Base-by-base conservation (phyloP, 1,139 yeast species). In the Pichia sp. region DNA sequence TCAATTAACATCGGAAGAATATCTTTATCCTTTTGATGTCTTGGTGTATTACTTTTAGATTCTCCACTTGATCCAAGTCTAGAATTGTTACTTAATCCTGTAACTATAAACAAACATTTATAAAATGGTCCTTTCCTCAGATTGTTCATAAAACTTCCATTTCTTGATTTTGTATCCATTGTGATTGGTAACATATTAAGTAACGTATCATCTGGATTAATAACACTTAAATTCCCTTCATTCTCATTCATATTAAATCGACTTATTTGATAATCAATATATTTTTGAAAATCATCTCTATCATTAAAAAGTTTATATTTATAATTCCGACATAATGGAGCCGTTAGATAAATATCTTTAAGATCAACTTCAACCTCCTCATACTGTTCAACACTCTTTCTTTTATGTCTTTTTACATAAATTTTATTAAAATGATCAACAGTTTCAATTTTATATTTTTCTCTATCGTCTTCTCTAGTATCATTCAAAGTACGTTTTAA, bases 361-460 rank as follows among this genome's bases (percentile, higher is more conserved):
- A 49, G 20, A 27, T 32, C 23, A 14, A 41, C 35, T 20, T 37
- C 40, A 25, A 42, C 22, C 30, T 45, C 46, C 8, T 49, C 44
- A 13, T 7, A 6, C 2, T 8, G 15, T 20, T 15, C n/a, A 14
- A 14, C 23, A 9, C 15, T 27, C 35, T 6, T 19, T 26, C 7
- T 22, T 33, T 27, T 27, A 31, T 6, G 5, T 21, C 6, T 40
- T 39, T 21, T 32, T 61, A 43, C 54, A 60, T 6, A 72, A 6
- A 76, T 68, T 6, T 66, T 59, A 53, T 77, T 76, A 53, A 64
- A 80, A 0, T 87, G 87, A 51, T 86, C 61, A 39, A 78, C n/a
- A 5, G 45, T 37, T 13, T 21, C 33, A 6, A 46, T 31, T 62
- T 14, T 14, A 31, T 63, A 57, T 4, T 77, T 28, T 62, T 13